Evolutionary conservation across 768 basidiomycete species (phyloP), one percentile per base, ranked within the genome.

Genomic region (Lactarius pseudohatsudake): DNA sequence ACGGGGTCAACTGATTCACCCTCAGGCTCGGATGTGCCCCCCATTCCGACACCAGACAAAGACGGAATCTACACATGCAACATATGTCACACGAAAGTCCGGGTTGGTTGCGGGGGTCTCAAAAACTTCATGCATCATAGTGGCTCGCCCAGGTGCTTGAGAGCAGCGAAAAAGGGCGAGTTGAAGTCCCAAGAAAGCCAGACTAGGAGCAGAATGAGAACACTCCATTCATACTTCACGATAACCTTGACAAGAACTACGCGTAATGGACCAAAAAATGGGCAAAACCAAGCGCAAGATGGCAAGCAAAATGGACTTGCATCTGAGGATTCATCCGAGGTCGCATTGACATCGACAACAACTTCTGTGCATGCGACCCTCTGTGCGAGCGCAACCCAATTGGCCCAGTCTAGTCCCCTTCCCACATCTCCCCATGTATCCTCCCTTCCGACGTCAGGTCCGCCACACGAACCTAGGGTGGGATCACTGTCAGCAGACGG

Each of bases 1-100:
- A 82, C 74, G 97, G 30, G 30, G 88, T 84, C 18, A 20, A 45
- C 18, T 9, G 20, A n/a, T 8, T 7, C 18, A 3, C 43, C 43
- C 34, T 34, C 34, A 36, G 34, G 34, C 2, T 36, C 34, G 34
- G 10, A 36, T 36, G 34, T 36, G 34, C 34, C 10, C 7, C 43
- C 43, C 20, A 45, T 20, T 45, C 18, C 16, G 18, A 45, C 43
- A 45, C 43, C 43, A 45, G 43, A 45, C 20, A 18, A 45, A 45
- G 43, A 45, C 7, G 43, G 43, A 8, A 4, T n/a, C 20, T 45
- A 9, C 43, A 45, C 43, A 20, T 22, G 53, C 18, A 22, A 30
- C 10, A 26, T 11, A 16, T 54, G 53, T n/a, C 20, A 9, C 6
- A 45, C 8, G 20, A 45, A 45, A 18, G 20, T 45, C 7, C 43